Evolutionary conservation across 441 rosid genomes (phyloP).

Genomic region (Jatropha podagrica): DNA sequence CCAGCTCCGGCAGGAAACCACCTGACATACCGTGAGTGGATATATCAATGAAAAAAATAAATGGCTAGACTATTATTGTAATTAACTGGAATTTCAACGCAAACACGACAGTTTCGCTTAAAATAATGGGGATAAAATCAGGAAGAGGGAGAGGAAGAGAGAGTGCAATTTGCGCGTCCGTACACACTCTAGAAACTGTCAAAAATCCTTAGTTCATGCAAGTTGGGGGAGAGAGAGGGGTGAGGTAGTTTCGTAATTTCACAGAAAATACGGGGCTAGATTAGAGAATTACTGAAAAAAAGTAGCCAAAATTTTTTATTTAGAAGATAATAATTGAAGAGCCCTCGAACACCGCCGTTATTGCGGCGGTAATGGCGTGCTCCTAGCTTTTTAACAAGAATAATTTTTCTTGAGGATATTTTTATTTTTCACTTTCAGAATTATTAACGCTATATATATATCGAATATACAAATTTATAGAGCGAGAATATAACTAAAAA

Average conservation of each 20-base stretch:
- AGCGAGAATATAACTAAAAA: background rate
- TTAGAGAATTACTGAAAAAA: slow-evolving; percentile 19
- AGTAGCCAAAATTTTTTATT: slow-evolving; percentile 4
- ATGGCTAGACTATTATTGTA: slow-evolving; percentile 17
- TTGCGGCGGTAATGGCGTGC: slow-evolving; percentile 75
- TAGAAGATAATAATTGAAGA: slow-evolving; percentile 17
- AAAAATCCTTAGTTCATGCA: slow-evolving; percentile 31
- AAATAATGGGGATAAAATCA: too few species aligned
- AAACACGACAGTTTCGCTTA: slow-evolving; percentile 19
- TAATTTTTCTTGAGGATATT: background rate
- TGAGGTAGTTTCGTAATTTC: slow-evolving; percentile 42
- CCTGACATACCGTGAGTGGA: slow-evolving; percentile 90
- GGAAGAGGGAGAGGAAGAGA: slow-evolving; percentile 20
- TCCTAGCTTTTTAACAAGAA: slow-evolving; percentile 15
- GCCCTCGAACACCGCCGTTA: slow-evolving; percentile 54
- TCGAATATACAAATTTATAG: background rate
- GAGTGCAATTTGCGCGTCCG: slow-evolving; percentile 39
- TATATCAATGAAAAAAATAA: background rate
- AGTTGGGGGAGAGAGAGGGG: slow-evolving; percentile 7
- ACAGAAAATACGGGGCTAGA: slow-evolving; percentile 32
- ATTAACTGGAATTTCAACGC: slow-evolving; percentile 22
- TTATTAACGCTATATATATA: slow-evolving; percentile 4
- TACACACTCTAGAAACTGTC: slow-evolving; percentile 31
- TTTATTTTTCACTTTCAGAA: background rate
- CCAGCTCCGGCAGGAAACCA: slow-evolving; percentile 61